A percentile compares a stretch with the other conserved stretches of the same genome.
Conservation (phyloP, 257 asterid genomes). For the Nicotiana noctiflora region DNA sequence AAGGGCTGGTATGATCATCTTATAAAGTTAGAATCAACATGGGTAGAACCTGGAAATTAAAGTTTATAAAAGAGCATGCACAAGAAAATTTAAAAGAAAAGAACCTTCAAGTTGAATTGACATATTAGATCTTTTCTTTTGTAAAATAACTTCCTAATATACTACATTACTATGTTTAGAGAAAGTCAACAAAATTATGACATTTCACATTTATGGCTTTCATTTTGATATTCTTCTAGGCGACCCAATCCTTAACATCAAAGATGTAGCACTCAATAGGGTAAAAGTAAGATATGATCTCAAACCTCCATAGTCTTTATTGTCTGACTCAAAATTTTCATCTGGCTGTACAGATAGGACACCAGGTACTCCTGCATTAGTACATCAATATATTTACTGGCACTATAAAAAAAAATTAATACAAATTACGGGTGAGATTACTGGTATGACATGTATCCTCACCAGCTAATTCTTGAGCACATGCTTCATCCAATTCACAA, state of each 20-base stretch:
- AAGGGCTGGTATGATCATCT: no score
- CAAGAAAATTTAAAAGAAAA: not conserved
- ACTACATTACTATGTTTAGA: not conserved
- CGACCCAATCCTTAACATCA: not conserved
- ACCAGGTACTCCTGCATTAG: conserved; percentile 59
- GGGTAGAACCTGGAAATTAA: no score
- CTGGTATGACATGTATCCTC: conserved; percentile 11
- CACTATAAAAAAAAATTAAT: not conserved
- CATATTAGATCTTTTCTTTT: not conserved
- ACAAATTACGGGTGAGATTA: not conserved
- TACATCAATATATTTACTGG: conserved; percentile 5
- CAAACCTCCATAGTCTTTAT: conserved; percentile 72
- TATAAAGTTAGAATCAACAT: no score
- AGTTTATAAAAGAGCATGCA: not conserved
- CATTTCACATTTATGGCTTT: not conserved
- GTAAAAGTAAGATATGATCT: conserved; percentile 1
- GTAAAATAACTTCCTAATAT: not conserved
- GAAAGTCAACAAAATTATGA: not conserved
- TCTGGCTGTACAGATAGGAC: conserved; percentile 65
- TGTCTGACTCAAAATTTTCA: conserved; percentile 51
- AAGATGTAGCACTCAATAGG: not conserved
- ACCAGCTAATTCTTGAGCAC: conserved; percentile 82
- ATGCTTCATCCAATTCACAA: conserved; percentile 70
- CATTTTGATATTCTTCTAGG: not conserved
- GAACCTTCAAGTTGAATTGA: not conserved